Evolutionary conservation across 169 alveolate genomes (phyloP), one percentile per base, ranked within the genome.

Genomic region (Besnoitia besnoiti): DNA sequence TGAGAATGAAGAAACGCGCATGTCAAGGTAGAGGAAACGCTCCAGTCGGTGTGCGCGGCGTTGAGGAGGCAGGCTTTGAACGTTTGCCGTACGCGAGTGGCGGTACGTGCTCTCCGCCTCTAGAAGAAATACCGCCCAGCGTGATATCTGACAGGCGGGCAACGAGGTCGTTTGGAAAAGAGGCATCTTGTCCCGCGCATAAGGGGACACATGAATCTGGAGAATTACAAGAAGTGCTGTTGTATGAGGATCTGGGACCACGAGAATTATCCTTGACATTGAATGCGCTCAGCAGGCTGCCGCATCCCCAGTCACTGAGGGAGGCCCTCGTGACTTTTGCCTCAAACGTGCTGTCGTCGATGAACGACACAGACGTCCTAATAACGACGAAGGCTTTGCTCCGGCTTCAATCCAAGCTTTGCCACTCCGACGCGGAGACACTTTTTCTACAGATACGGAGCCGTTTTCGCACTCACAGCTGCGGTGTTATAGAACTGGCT

Each of bases 401-500:
- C 27, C 82, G 82, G 47, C 82, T 73, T 73, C 82, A 37, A 0
- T 37, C 39, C 16, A 35, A n/a, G 16, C 46, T 73, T 2, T 24
- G 47, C 24, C 82, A 37, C 7, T n/a, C 82, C 30, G 47, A 73
- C 16, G 82, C 46, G 16, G 82, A 73, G 46, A 37, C 16, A 27
- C 82, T 73, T 2, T 73, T 73, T 16, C n/a, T 73, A 37, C 82
- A 73, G 39, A 37, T 73, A 37, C 82, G 82, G 39, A 35, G 47
- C 46, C 82, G 82, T 19, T 73, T 73, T n/a, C 82, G 82, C 46
- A 42, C 82, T 0, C 82, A 73, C 82, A 42, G 47, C 44, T 73
- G 82, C n/a, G 82, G 82, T 37, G 21, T 73, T 42, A 73, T 16
- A 73, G 82, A 37, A 42, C n/a, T 73, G 46, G 82, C 46, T n/a